phyloP scores from a whole-genome alignment of 352 stramenopile species.

The Pythium rhizo-oryzae region DNA sequence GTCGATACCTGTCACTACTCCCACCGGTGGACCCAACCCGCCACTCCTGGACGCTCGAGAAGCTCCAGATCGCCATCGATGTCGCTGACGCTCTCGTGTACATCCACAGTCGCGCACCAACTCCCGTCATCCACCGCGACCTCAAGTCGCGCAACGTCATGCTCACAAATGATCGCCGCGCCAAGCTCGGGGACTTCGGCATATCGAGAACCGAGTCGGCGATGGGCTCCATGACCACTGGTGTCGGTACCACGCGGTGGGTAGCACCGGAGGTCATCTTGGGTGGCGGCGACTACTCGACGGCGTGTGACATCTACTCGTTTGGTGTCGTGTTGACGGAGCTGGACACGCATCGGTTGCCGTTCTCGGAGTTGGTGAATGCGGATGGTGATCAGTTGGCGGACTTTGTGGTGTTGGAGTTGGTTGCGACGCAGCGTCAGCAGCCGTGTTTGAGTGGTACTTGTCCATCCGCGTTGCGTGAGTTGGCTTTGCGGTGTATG shows the following conservation, averaged over 20 bases:
- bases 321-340: slow-evolving; percentile 22
- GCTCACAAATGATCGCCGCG: slow-evolving; percentile 6
- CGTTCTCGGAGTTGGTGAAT: slow-evolving; percentile 17
- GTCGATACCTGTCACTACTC: background rate
- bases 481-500: slow-evolving; percentile 6
- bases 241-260: slow-evolving; percentile 20
- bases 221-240: slow-evolving; percentile 17
- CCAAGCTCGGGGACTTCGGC: slow-evolving; percentile 26
- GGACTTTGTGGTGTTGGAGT: slow-evolving; percentile 15
- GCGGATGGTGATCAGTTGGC: slow-evolving; percentile 7
- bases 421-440: slow-evolving; percentile 1
- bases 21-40: background rate
- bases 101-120: background rate
- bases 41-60: background rate
- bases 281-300: slow-evolving; percentile 12
- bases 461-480: background rate
- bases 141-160: slow-evolving; percentile 26
- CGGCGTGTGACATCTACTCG: slow-evolving; percentile 22
- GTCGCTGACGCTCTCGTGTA: slow-evolving; percentile 1
- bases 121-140: slow-evolving; percentile 14
- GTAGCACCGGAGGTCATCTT: slow-evolving; percentile 19
- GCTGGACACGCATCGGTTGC: slow-evolving; percentile 21
- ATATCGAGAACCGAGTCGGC: slow-evolving; percentile 4
- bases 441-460: slow-evolving; percentile 1
- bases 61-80: slow-evolving; percentile 8